These are phyloP conservation scores for Lepiota brunneoincarnata DNA, from an alignment of 768 basidiomycete species.

Conservation along the genomic window DNA sequence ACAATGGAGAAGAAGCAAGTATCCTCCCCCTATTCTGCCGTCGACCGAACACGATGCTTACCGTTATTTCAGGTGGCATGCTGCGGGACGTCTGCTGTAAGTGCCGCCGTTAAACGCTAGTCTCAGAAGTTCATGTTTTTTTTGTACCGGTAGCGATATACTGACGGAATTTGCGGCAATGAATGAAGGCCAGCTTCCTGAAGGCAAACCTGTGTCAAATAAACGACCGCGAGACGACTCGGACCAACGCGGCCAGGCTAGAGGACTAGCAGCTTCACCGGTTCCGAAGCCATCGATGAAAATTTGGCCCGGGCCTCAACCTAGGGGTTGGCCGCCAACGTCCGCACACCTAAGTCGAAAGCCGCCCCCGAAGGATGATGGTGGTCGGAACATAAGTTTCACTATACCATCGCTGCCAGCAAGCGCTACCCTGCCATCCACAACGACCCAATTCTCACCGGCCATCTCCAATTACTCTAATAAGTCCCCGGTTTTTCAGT, in stretches of 20 bases:
- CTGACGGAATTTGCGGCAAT: slow-evolving; percentile 55
- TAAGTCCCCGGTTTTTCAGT: neutral
- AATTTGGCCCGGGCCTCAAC: neutral
- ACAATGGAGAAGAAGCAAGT: slow-evolving; percentile 32
- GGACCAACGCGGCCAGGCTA: neutral
- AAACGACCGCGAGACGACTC: slow-evolving; percentile 48
- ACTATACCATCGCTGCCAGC: neutral
- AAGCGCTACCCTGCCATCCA: neutral
- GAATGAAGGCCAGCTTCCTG: slow-evolving; percentile 45
- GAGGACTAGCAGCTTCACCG: too few relatives aligned
- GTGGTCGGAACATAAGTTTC: neutral
- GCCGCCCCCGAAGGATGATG: neutral
- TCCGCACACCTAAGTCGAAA: neutral
- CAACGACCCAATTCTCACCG: neutral
- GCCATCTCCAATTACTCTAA: neutral
- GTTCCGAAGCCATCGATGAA: neutral
- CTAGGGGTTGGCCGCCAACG: slow-evolving; percentile 1
- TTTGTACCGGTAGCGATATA: slow-evolving; percentile 45
- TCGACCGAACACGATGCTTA: neutral
- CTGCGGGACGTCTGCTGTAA: slow-evolving; percentile 36
- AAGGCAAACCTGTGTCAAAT: slow-evolving; percentile 28
- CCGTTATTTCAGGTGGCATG: slow-evolving; percentile 28
- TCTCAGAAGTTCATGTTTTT: slow-evolving; percentile 9
- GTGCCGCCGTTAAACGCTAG: slow-evolving; percentile 21
- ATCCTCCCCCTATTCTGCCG: neutral